Evolutionary conservation across 495 filamentous ascomycete genomes (phyloP).

Genomic region (Aspergillus conjunctus): DNA sequence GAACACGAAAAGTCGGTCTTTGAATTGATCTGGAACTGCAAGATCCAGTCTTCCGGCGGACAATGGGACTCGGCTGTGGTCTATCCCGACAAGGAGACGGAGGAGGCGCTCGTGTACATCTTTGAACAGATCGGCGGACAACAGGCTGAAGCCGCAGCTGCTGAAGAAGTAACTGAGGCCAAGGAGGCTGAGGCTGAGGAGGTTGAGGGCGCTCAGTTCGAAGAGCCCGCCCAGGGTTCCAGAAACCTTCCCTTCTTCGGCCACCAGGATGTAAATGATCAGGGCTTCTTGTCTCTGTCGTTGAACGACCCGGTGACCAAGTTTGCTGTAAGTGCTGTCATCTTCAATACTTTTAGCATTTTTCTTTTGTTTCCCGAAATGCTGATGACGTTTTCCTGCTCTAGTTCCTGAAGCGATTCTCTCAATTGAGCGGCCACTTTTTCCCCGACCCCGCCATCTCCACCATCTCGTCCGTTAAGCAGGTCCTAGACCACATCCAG

Average conservation of each 20-base stretch:
- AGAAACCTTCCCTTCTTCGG: conserved; percentile 20
- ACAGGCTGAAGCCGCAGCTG: conserved; percentile 16
- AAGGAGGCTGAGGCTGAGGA: conserved; percentile 9
- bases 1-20: conserved; percentile 35
- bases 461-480: conserved; percentile 52
- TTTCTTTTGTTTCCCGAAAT: not conserved
- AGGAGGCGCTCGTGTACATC: conserved; percentile 39
- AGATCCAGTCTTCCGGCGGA: conserved; percentile 29
- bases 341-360: not conserved
- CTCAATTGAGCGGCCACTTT: conserved; percentile 73
- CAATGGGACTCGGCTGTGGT: conserved; percentile 35
- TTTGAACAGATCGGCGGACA: conserved; percentile 43
- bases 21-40: conserved; percentile 31
- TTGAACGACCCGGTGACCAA: conserved; percentile 63
- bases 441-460: conserved; percentile 68
- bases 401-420: conserved; percentile 74
- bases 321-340: conserved; percentile 65
- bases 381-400: conserved; percentile 21
- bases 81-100: conserved; percentile 33
- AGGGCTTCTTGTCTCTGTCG: conserved; percentile 40
- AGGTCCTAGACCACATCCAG: conserved; percentile 55
- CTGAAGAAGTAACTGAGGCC: not conserved
- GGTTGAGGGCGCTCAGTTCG: conserved; percentile 13
- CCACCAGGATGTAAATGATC: conserved; percentile 23
- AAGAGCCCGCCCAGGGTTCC: conserved; percentile 15